Base-by-base conservation (phyloP, 345 rosid genomes). In the Arabis hirsuta region DNA sequence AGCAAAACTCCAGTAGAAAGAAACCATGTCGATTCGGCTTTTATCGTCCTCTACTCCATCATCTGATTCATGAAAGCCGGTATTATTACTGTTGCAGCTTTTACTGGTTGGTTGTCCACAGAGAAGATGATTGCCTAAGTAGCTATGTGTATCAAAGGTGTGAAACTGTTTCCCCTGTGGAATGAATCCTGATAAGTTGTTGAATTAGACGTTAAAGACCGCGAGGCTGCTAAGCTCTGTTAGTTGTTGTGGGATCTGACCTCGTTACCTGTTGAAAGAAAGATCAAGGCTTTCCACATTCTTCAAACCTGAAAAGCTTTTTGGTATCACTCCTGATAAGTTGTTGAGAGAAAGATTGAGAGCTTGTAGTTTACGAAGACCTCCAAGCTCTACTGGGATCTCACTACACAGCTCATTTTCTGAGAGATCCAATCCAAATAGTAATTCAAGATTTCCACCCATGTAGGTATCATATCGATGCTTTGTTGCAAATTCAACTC, bases 1-100 rank as follows among this genome's bases (percentile, higher is more conserved):
- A 29, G 7, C 68, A 16, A 36, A 63, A 63, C 68, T 63, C 68
- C 55, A 63, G 43, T 46, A 63, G 43, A 63, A 63, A 47, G 44
- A 46, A 4, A 8, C 68, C 55, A 46, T 63, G 27, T 63, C 68
- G 11, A 63, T 16, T 45, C 2, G 7, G 41, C 11, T 2, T 20
- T 65, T 58, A 36, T 36, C 69, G 8, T 14, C 32, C 12, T 65
- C 5, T 20, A 48, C n/a, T 34, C 1, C 56, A 48, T 10, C 3
- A 32, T 63, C 44, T 31, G 20, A 2, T 20, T 12, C 69, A 0
- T 16, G 67, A 62, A 14, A 31, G 34, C 34, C 34, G 24, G 2
- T 29, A 16, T 11, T 46, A 2, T 9, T 3, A 4, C 34, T 5
- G 1, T 27, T 1, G 16, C 62, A 54, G 9, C 41, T 29, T 52